These are phyloP conservation scores for Ilex paraguariensis DNA, from an alignment of 305 asterid species.

Conservation along the genomic window DNA sequence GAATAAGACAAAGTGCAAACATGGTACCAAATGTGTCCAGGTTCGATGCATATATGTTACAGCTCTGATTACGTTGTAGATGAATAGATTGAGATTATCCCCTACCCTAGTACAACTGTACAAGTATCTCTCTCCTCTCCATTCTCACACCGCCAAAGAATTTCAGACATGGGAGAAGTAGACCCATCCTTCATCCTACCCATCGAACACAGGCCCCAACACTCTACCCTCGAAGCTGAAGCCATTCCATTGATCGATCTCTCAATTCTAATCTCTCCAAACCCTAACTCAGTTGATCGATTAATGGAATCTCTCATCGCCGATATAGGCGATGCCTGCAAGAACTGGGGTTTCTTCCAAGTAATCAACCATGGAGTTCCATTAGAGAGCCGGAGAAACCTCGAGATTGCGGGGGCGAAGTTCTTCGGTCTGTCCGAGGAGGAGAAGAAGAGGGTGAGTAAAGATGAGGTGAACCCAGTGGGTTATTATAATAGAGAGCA, in stretches of 20 bases:
- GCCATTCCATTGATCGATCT: constrained; percentile 61
- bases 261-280: constrained; percentile 27
- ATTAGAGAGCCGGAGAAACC: constrained; percentile 24
- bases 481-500: constrained; percentile 67
- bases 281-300: constrained; percentile 12
- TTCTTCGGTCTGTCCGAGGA: constrained; percentile 50
- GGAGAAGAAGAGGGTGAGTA: constrained; percentile 50
- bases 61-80: no score
- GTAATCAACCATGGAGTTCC: constrained; percentile 73
- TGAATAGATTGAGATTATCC: no score
- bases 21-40: no score
- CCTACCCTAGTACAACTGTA: no score
- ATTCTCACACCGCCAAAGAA: no score
- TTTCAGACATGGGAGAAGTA: no score
- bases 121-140: no score
- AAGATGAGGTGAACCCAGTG: constrained; percentile 39
- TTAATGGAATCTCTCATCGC: constrained; percentile 17
- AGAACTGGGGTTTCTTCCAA: constrained; percentile 31
- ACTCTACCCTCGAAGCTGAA: constrained; percentile 25
- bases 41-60: no score
- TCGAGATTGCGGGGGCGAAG: constrained; percentile 34
- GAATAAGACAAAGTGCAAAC: no score
- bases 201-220: constrained; percentile 59
- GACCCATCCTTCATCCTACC: constrained; percentile 54
- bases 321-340: not conserved